phyloP scores from a whole-genome alignment of 83 land plant genomes.

The Picea abies region DNA sequence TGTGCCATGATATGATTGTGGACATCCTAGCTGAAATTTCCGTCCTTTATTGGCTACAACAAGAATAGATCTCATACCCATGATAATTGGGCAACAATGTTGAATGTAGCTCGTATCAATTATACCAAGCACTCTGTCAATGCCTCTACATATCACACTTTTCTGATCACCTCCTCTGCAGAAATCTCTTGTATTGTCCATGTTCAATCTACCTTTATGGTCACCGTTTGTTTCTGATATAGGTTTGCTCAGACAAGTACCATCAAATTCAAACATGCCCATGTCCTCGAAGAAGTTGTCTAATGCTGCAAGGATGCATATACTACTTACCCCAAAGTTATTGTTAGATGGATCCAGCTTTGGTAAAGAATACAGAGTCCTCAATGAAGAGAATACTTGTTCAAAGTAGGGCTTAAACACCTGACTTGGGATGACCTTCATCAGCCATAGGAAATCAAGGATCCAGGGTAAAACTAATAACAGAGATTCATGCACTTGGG shows the following conservation, averaged over 20 bases:
- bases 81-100: slow-evolving; percentile 3
- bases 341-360: slow-evolving; percentile 1
- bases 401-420: not conserved
- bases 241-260: not conserved
- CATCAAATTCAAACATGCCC: slow-evolving; percentile 15
- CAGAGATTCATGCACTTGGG: slow-evolving; percentile 29
- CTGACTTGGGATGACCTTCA: slow-evolving; percentile 16
- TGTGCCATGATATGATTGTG: too few species aligned
- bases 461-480: slow-evolving; percentile 45
- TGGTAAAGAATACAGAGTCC: slow-evolving; percentile 7
- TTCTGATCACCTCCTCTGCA: not conserved
- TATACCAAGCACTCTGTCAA: slow-evolving; percentile 39
- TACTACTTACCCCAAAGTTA: slow-evolving; percentile 29
- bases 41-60: too few species aligned
- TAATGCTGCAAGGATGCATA: slow-evolving; percentile 31
- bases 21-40: too few species aligned
- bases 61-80: too few species aligned
- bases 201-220: not conserved
- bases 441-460: slow-evolving; percentile 38
- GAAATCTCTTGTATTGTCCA: not conserved
- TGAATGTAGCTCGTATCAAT: slow-evolving; percentile 38
- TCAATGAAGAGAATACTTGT: slow-evolving; percentile 12
- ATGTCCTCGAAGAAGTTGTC: slow-evolving; percentile 42
- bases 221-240: not conserved
- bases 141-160: not conserved